phyloP scores from a whole-genome alignment of 495 filamentous ascomycete genomes.

The Peziza echinospora region DNA sequence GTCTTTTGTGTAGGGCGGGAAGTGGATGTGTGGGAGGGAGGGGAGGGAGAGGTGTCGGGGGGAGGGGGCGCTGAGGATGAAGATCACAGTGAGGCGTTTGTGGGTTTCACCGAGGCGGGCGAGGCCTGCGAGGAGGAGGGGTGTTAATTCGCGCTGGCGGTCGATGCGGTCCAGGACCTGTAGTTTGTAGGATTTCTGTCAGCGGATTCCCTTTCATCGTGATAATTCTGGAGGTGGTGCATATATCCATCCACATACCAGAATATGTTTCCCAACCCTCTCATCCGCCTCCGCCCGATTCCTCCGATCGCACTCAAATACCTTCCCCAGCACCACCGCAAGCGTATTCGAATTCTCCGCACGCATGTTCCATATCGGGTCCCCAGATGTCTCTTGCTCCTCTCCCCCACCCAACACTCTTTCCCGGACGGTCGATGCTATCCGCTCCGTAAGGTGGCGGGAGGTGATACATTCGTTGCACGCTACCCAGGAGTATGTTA shows the following conservation, averaged over 20 bases:
- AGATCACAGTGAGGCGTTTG: slow-evolving; percentile 40
- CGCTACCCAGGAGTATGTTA: slow-evolving; percentile 49
- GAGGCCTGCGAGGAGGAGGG: slow-evolving; percentile 63
- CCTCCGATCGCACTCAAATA: too few species aligned
- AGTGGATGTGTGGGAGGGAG: slow-evolving; percentile 58
- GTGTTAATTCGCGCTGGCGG: slow-evolving; percentile 54
- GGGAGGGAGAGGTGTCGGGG: slow-evolving; percentile 48
- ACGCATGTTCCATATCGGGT: too few species aligned
- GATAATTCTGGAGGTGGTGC: too few species aligned
- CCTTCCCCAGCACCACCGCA: slow-evolving; percentile 40
- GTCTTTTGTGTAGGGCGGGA: slow-evolving; percentile 62
- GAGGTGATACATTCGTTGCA: slow-evolving; percentile 74
- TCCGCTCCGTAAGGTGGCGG: slow-evolving; percentile 62
- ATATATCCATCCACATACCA: too few species aligned
- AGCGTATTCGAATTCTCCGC: slow-evolving; percentile 51
- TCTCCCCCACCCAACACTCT: slow-evolving; percentile 23
- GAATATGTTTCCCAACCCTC: slow-evolving; percentile 19
- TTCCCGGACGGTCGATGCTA: slow-evolving; percentile 26
- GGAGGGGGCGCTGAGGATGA: slow-evolving; percentile 53
- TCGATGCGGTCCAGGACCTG: slow-evolving; percentile 65
- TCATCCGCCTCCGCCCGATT: slow-evolving; percentile 2
- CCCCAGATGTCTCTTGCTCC: too few species aligned
- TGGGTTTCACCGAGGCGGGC: slow-evolving; percentile 46
- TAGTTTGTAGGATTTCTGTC: slow-evolving; percentile 2
- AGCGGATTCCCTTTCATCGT: not conserved